Base-by-base conservation (phyloP, 148 eudicot species). In the Limonium bicolor region DNA sequence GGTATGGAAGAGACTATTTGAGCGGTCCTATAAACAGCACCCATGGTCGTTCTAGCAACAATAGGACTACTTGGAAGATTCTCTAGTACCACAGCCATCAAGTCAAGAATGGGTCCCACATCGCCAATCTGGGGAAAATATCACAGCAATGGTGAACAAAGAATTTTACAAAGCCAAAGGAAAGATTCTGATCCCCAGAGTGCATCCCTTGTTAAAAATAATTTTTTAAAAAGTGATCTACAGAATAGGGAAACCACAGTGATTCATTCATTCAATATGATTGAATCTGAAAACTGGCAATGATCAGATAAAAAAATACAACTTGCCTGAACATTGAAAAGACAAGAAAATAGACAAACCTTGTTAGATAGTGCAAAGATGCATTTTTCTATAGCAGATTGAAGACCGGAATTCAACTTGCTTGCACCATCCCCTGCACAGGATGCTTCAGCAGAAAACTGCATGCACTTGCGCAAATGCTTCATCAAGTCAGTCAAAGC, bases 81-180 rank as follows among this genome's bases (percentile, higher is more conserved):
- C 67, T 85, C 95, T 29, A 85, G 72, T 60, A 61, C 78, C 62
- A 65, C 76, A 14, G 86, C 86, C 86, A 85, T 80, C 86, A 72
- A 46, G 64, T 85, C 95, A 55, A 85, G 80, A 57, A 85, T 68
- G 35, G 92, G 86, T 25, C 95, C 95, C 7, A 58, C 57, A 65
- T 85, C 92, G 11, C 83, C 95, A 69, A 80, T 74, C 95, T 85
- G 69, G 48, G n/a, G n/a, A n/a, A n/a, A n/a, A n/a, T n/a, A n/a
- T n/a, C n/a, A n/a, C n/a, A n/a, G n/a, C n/a, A n/a, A n/a, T n/a
- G n/a, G n/a, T n/a, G n/a, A n/a, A n/a, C n/a, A n/a, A n/a, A n/a
- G n/a, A n/a, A n/a, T n/a, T n/a, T n/a, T n/a, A n/a, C n/a, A n/a
- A n/a, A n/a, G 48, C 5, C 4, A 32, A 15, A 32, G 11, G 36